phyloP scores from a whole-genome alignment of 805 yeast species.

The Starmera quercuum region DNA sequence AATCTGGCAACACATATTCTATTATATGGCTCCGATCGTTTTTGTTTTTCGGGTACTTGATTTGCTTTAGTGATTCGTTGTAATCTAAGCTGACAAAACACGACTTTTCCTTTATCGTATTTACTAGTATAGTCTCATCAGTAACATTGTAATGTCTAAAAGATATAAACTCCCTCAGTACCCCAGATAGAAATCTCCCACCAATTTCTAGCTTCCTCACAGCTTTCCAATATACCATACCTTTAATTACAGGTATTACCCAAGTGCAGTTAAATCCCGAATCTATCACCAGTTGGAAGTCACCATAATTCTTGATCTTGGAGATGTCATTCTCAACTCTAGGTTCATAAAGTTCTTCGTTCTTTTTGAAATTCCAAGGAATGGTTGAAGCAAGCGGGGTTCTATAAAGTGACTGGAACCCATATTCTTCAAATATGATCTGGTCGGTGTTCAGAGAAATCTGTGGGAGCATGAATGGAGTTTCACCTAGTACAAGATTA shows the following conservation, averaged over 20 bases:
- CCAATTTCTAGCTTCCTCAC: conserved; percentile 77
- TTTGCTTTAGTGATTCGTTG: conserved; percentile 33
- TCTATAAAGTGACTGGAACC: conserved; percentile 62
- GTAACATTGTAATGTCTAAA: conserved; percentile 89
- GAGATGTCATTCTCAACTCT: conserved; percentile 11
- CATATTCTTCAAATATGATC: conserved; percentile 90
- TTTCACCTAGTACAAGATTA: conserved; percentile 67
- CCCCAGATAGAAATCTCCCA: conserved; percentile 78
- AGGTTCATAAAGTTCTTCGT: conserved; percentile 21
- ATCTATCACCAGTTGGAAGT: conserved; percentile 77
- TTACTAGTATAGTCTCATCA: conserved; percentile 81
- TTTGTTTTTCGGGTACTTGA: conserved; percentile 18
- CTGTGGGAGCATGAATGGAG: conserved; percentile 75
- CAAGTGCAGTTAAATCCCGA: conserved; percentile 85
- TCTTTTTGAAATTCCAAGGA: conserved; percentile 45
- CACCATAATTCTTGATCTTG: conserved; percentile 27
- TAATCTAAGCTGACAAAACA: conserved; percentile 64
- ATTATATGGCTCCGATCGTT: conserved; percentile 29
- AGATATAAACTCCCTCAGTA: conserved; percentile 75
- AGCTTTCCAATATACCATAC: conserved; percentile 69
- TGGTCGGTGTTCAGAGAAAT: conserved; percentile 83
- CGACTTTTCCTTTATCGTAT: conserved; percentile 76
- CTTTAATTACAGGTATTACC: conserved; percentile 77
- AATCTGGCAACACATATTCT: conserved; percentile 83
- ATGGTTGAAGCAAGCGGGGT: conserved; percentile 53